Base-by-base conservation (phyloP, 805 yeast species). In the Isabelozyma gotoi region DNA sequence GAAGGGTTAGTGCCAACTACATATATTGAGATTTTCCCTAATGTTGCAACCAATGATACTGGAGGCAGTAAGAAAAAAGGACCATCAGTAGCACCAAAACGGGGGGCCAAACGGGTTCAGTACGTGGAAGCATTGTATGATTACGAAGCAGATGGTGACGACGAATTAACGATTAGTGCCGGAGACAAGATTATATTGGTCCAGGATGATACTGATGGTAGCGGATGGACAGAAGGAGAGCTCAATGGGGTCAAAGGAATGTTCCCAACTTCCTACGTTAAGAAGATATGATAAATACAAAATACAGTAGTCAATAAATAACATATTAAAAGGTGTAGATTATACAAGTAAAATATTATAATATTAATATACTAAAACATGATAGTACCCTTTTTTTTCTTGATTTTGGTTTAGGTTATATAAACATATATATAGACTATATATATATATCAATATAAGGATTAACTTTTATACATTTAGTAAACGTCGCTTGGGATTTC, bases 211-310 rank as follows among this genome's bases (percentile, higher is more conserved):
- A 59, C 65, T 3, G 88, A 82, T 40, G 86, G 84, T 41, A 87
- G 85, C 51, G 99, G 99, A 0, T 94, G 99, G 99, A 91, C 97
- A 2, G 86, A 83, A 52, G 98, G 97, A 10, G 92, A 87, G 58
- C 46, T 85, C 18, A 50, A 58, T 42, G 68, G 68, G 2, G 29
- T 18, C 3, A 50, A 44, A 38, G 73, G 73, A 4, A 35, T 62
- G 38, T 70, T 71, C 63, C 98, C 98, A 5, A 82, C 94, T 0
- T 73, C 85, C 47, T 91, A 91, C 60, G 83, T 81, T 40, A 67
- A 65, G 49, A 65, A 59, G 43, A 44, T 67, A 11, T 68, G 59
- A 35, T 10, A 18, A n/a, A 7, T 12, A 31, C 2, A n/a, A 7
- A 33, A 16, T 5, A 14, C 36, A 33, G 36, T 19, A 31, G 7